Evolutionary conservation across 208 protist species (phyloP), one percentile per base, ranked within the genome.

Genomic region (Porcisia deanei): DNA sequence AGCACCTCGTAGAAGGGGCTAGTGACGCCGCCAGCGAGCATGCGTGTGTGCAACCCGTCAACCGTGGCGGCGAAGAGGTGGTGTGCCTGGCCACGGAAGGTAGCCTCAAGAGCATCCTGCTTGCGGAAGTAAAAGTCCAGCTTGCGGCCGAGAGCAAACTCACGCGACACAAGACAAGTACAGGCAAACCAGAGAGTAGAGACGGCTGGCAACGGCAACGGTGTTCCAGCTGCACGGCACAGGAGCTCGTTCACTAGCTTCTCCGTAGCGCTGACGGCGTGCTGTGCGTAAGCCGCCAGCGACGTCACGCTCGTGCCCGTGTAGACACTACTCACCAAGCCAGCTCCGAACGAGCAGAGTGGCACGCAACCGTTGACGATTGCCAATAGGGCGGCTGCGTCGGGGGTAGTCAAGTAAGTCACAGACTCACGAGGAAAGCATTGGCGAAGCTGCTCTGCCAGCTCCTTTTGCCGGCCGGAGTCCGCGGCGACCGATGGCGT

Each of bases 311-410:
- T 83, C 47, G 76, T 75, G 16, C 86, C 86, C 16, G 86, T 82
- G 79, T 92, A 97, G 37, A 82, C 88, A 69, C 89, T 94, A 75
- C 91, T 94, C 47, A 97, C 91, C 71, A 97, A 79, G 1, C 93
- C 93, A 2, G 90, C 93, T 2, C 93, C 93, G 67, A 97, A 91
- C n/a, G 84, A 70, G 75, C 89, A 94, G 68, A 97, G 82, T 16
- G 87, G 90, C 22, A 76, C 55, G 73, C 90, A 95, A 34, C 78
- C 91, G 57, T 96, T 97, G 10, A 93, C 79, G 39, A 96, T 57
- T 1, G 83, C 81, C 47, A 97, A 77, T 43, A 95, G 43, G 6
- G 76, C 87, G 0, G 86, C 90, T 16, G 75, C 68, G 16, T 80
- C 77, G 3, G 73, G 72, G 41, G 82, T 84, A 25, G 25, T 73